These are phyloP conservation scores for Eucalyptus caleyi DNA, from an alignment of 345 rosid species.

Conservation along the genomic window DNA sequence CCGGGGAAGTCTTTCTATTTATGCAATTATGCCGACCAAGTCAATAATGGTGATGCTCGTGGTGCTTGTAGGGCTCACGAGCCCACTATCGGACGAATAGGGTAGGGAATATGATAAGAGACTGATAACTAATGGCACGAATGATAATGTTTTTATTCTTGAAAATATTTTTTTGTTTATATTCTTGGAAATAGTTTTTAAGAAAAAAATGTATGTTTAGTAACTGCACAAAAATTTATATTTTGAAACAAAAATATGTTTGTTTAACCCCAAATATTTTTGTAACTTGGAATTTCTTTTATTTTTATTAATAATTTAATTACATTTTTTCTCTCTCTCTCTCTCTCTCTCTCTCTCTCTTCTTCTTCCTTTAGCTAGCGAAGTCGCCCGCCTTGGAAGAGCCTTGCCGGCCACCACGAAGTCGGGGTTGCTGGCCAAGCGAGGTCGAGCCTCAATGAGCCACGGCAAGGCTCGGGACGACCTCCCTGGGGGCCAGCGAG, in stretches of 20 bases:
- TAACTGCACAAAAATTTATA: too few relatives aligned
- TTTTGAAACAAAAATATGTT: accelerated
- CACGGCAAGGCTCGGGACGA: accelerated
- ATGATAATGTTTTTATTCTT: too few relatives aligned
- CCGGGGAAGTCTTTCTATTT: not conserved
- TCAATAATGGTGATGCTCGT: not conserved
- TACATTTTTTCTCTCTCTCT: accelerated
- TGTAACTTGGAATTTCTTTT: too few relatives aligned
- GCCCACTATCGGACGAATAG: not conserved
- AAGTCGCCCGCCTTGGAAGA: too few relatives aligned
- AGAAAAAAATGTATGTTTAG: too few relatives aligned
- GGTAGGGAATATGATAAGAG: not conserved
- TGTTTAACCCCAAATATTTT: too few relatives aligned
- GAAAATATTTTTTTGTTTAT: too few relatives aligned
- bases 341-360: accelerated
- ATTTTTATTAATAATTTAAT: too few relatives aligned
- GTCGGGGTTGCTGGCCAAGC: accelerated
- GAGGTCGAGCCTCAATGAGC: accelerated
- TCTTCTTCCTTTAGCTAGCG: too few relatives aligned
- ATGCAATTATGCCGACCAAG: not conserved
- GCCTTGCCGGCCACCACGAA: accelerated
- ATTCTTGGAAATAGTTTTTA: too few relatives aligned
- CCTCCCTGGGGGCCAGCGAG: accelerated
- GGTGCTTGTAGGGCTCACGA: not conserved
- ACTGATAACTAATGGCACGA: not conserved